Conservation (phyloP, 495 filamentous ascomycete species). For the Neurospora discreta region DNA sequence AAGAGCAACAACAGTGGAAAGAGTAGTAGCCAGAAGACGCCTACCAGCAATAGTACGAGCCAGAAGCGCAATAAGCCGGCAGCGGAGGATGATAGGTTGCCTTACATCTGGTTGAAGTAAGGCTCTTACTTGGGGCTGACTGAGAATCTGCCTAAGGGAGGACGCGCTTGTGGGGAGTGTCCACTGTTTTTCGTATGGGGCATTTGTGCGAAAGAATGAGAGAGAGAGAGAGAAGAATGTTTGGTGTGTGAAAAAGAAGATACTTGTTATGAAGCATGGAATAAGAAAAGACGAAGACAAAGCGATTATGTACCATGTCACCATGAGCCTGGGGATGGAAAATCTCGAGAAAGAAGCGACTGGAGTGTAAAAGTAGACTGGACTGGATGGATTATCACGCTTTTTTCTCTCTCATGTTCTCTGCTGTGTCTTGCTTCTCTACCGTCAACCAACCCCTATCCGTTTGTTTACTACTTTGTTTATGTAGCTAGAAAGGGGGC, state of each 20-base stretch:
- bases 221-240: neutral
- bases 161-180: neutral
- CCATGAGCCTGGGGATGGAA: neutral
- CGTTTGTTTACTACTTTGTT: neutral
- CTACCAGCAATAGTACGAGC: neutral
- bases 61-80: neutral
- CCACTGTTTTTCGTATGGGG: neutral
- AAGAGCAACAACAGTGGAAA: neutral
- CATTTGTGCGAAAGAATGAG: neutral
- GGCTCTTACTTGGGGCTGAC: neutral
- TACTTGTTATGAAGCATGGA: neutral
- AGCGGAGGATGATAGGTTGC: neutral
- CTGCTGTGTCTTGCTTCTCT: neutral
- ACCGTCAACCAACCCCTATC: neutral
- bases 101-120: neutral
- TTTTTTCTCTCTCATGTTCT: neutral
- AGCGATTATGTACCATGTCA: neutral
- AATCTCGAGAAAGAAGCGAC: neutral
- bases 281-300: neutral
- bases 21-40: neutral
- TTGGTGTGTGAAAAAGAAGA: neutral
- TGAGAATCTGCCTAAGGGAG: neutral
- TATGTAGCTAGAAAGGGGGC: neutral
- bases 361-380: neutral
- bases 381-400: neutral